Percentiles rank a stretch among this genome's conserved stretches.
These are phyloP conservation scores for Boechera stricta DNA, from an alignment of 345 rosid species.

Conservation along the genomic window DNA sequence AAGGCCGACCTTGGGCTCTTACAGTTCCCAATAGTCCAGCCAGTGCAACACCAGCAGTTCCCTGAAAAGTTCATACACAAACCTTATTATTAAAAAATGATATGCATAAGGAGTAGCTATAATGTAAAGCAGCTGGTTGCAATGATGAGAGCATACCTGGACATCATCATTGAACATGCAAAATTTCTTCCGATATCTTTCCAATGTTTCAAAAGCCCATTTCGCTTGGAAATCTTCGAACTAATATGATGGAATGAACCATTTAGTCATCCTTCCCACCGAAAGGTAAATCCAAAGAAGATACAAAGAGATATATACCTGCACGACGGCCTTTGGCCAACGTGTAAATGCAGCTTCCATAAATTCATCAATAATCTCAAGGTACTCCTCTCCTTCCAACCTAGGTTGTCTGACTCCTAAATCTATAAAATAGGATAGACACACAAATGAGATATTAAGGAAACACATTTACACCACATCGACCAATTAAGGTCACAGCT, in stretches of 20 bases:
- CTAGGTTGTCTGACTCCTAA: slow-evolving; percentile 90
- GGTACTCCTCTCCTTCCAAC: slow-evolving; percentile 93
- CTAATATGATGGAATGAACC: slow-evolving; percentile 51
- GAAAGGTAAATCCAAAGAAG: slow-evolving; percentile 34
- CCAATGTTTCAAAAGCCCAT: slow-evolving; percentile 97
- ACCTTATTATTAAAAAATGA: neutral
- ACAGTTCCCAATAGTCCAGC: slow-evolving; percentile 94
- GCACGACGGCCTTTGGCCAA: slow-evolving; percentile 99
- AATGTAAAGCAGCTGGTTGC: slow-evolving; percentile 15
- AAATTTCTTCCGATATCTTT: slow-evolving; percentile 81
- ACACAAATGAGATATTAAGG: slow-evolving; percentile 10
- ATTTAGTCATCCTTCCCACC: slow-evolving; percentile 40
- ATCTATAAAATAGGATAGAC: slow-evolving; percentile 57
- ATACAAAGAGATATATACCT: slow-evolving; percentile 56
- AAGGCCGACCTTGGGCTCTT: slow-evolving; percentile 89
- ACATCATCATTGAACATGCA: slow-evolving; percentile 99
- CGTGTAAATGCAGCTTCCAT: slow-evolving; percentile 93
- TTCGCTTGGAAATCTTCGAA: slow-evolving; percentile 98
- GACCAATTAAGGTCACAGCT: slow-evolving; percentile 45
- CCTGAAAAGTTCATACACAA: slow-evolving; percentile 52
- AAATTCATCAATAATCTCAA: slow-evolving; percentile 88
- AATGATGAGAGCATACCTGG: slow-evolving; percentile 63
- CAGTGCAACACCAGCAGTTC: slow-evolving; percentile 99
- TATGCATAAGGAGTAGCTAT: neutral
- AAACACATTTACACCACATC: slow-evolving; percentile 31